Evolutionary conservation across 495 filamentous ascomycete species (phyloP).

Genomic region (Neurospora sp.): DNA sequence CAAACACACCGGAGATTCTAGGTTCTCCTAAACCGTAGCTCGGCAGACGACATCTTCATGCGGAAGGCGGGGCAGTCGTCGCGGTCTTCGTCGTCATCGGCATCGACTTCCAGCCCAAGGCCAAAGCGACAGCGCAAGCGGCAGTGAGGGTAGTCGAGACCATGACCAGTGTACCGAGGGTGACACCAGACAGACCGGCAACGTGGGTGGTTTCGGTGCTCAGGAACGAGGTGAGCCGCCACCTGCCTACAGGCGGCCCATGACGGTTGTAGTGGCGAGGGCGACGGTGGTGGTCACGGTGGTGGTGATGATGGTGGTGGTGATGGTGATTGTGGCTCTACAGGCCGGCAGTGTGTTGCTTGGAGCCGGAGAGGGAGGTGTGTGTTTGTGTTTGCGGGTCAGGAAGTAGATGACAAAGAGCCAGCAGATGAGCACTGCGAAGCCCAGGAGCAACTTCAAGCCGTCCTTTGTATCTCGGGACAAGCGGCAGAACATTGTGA

Average conservation of each 20-base stretch:
- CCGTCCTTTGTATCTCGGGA: neutral
- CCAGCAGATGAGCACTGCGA: neutral
- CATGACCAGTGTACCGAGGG: slow-evolving; percentile 69
- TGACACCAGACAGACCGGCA: slow-evolving; percentile 70
- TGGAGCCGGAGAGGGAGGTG: neutral
- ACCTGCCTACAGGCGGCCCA: neutral
- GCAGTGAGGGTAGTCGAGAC: slow-evolving; percentile 65
- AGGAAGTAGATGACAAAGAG: neutral
- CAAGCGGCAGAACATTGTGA: neutral
- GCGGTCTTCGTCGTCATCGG: neutral
- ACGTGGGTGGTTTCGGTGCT: slow-evolving; percentile 80
- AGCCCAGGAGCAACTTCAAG: neutral
- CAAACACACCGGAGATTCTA: neutral
- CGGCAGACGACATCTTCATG: neutral
- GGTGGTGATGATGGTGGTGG: neutral
- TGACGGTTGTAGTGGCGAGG: neutral
- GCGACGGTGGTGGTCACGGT: neutral
- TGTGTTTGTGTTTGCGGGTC: neutral
- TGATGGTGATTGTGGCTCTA: neutral
- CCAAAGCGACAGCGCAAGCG: slow-evolving; percentile 52
- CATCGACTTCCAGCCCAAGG: slow-evolving; percentile 66
- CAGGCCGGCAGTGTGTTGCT: neutral
- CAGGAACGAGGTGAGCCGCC: slow-evolving; percentile 62
- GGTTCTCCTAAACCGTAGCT: neutral
- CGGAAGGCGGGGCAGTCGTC: neutral